Percentiles rank a stretch among this genome's conserved stretches.
phyloP scores from a whole-genome alignment of 352 stramenopile genomes.

The Globisporangium splendens region DNA sequence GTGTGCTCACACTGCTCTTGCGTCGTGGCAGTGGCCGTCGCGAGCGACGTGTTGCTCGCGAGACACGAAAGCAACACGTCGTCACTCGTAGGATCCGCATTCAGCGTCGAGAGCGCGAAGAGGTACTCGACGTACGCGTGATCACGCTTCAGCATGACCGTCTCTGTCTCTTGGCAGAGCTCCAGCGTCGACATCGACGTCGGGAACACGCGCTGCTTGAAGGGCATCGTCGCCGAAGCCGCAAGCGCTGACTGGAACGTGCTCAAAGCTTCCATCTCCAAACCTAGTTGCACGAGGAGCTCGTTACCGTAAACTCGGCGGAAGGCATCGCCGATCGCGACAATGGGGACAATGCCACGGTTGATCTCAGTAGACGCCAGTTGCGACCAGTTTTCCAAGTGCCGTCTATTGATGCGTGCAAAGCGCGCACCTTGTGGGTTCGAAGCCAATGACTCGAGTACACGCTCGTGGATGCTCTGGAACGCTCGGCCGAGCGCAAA shows the following conservation, averaged over 20 bases:
- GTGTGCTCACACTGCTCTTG: conserved; percentile 3
- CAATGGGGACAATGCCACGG: conserved; percentile 37
- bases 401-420: conserved; percentile 56
- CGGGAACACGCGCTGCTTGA: conserved; percentile 35
- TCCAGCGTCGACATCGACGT: conserved; percentile 38
- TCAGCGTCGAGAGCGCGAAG: conserved; percentile 17
- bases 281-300: conserved; percentile 33
- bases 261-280: conserved; percentile 33
- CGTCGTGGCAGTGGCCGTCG: not conserved
- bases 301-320: conserved; percentile 60
- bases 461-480: conserved; percentile 47
- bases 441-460: conserved; percentile 31
- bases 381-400: conserved; percentile 77
- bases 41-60: conserved; percentile 12
- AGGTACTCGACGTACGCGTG: conserved; percentile 63
- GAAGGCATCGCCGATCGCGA: conserved; percentile 55
- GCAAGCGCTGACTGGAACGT: conserved; percentile 37
- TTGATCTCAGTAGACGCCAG: conserved; percentile 62
- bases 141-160: conserved; percentile 51
- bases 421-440: conserved; percentile 21
- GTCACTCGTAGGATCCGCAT: not conserved
- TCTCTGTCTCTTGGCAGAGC: conserved; percentile 57
- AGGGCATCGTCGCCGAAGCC: conserved; percentile 13
- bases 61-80: conserved; percentile 35
- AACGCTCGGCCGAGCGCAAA: conserved; percentile 68